Conservation (phyloP, 192 early-diverging fungal species). For the Backusella parvicylindrica region DNA sequence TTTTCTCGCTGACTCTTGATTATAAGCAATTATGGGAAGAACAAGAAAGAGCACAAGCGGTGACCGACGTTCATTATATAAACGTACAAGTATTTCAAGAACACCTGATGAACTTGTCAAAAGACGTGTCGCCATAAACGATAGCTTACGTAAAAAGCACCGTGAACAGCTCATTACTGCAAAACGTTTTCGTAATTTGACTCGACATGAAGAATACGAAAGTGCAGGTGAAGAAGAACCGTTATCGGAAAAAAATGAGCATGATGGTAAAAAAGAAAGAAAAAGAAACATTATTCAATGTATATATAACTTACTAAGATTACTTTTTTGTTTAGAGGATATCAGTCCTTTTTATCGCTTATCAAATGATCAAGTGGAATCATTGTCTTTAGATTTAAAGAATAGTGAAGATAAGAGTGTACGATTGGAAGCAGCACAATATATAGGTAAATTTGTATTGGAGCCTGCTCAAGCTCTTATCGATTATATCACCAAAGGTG, state of each 20-base stretch:
- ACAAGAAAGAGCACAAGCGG: constrained; percentile 13
- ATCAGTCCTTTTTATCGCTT: constrained; percentile 20
- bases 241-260: not conserved
- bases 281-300: not conserved
- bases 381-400: constrained; percentile 14
- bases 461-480: constrained; percentile 29
- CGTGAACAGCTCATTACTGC: constrained; percentile 68
- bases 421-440: constrained; percentile 22
- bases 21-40: not conserved
- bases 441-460: constrained; percentile 20
- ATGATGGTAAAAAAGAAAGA: constrained; percentile 14
- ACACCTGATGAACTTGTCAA: constrained; percentile 48
- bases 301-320: not conserved
- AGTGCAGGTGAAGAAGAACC: constrained; percentile 14
- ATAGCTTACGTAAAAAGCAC: constrained; percentile 57
- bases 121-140: constrained; percentile 53
- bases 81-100: constrained; percentile 45
- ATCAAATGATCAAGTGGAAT: constrained; percentile 7
- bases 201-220: constrained; percentile 28
- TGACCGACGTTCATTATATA: constrained; percentile 37
- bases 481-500: constrained; percentile 23
- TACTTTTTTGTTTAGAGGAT: constrained; percentile 7
- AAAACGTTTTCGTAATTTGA: constrained; percentile 51
- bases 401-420: constrained; percentile 14
- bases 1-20: not conserved